Conservation (phyloP, 257 asterid species). For the Echium plantagineum region DNA sequence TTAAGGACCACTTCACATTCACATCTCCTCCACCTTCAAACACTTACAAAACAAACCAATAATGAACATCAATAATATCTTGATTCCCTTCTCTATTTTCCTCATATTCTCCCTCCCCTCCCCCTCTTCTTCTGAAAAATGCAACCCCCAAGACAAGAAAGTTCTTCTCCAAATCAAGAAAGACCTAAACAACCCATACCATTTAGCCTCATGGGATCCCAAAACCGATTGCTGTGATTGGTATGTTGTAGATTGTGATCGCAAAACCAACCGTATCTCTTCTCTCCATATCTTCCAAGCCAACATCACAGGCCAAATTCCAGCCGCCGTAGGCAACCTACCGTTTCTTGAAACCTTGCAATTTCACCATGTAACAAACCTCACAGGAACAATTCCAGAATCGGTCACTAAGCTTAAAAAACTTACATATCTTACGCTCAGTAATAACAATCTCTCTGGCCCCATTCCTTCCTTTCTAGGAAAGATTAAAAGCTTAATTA, state of each 20-base stretch:
- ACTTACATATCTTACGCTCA: conserved; percentile 20
- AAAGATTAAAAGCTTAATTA: too few species aligned
- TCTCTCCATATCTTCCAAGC: conserved; percentile 16
- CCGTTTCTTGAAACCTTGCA: conserved; percentile 17
- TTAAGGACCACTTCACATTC: too few species aligned
- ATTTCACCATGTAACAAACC: conserved; percentile 12
- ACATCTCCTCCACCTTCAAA: too few species aligned
- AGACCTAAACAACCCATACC: conserved; percentile 36
- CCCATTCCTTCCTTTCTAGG: too few species aligned
- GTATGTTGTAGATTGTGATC: conserved; percentile 31
- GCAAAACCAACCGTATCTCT: conserved; percentile 32
- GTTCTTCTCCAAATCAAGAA: conserved; percentile 42
- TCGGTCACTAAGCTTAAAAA: conserved; percentile 19
- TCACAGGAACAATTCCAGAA: conserved; percentile 27
- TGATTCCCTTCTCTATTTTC: conserved; percentile 7
- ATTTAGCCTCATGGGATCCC: conserved; percentile 42
- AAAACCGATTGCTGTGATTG: conserved; percentile 47
- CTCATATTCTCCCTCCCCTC: conserved; percentile 10
- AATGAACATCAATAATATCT: neutral
- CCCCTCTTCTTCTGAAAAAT: neutral
- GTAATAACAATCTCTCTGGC: too few species aligned
- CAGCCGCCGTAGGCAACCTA: conserved; percentile 34
- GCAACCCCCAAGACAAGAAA: conserved; percentile 47
- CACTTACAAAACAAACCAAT: too few species aligned
- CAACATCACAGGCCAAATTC: conserved; percentile 40